Conservation (phyloP, 2,329 filamentous ascomycete genomes). For the Xylaria sp. region DNA sequence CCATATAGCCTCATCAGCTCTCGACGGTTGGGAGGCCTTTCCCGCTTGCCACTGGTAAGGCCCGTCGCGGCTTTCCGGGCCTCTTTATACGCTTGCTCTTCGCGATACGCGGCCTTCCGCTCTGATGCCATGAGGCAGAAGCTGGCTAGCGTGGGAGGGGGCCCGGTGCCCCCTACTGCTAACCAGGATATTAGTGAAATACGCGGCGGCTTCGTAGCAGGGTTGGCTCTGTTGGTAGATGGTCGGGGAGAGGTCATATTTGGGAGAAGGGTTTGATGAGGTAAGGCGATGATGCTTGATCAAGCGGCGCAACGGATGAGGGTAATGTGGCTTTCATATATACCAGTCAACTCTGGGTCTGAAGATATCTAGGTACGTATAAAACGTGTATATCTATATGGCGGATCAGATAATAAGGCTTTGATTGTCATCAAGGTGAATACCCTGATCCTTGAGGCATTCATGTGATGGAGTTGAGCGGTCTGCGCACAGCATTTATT, state of each 20-base stretch:
- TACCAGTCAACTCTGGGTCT: background rate
- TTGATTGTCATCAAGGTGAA: background rate
- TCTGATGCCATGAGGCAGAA: conserved; percentile 36
- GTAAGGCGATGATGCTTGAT: background rate
- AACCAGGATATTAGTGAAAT: conserved; percentile 34
- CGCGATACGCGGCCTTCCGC: conserved; percentile 36
- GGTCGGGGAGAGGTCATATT: background rate
- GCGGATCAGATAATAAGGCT: background rate
- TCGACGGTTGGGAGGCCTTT: conserved; percentile 8
- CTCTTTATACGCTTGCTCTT: conserved; percentile 7
- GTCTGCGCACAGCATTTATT: background rate
- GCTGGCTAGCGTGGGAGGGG: conserved; percentile 22
- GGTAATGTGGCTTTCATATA: background rate
- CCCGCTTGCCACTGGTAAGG: conserved; percentile 6
- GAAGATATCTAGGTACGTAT: background rate
- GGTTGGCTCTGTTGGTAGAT: background rate
- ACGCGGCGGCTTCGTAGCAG: background rate
- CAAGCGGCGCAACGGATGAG: background rate
- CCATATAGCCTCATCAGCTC: conserved; percentile 19
- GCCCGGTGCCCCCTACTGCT: conserved; percentile 28
- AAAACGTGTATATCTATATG: background rate
- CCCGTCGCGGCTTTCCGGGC: conserved; percentile 26
- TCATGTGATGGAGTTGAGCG: background rate
- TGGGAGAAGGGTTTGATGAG: background rate
- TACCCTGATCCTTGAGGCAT: background rate